Percentiles rank a stretch among this genome's conserved stretches.
These are phyloP conservation scores for Cystoisospora suis DNA, from an alignment of 169 alveolate genomes.

Conservation along the genomic window DNA sequence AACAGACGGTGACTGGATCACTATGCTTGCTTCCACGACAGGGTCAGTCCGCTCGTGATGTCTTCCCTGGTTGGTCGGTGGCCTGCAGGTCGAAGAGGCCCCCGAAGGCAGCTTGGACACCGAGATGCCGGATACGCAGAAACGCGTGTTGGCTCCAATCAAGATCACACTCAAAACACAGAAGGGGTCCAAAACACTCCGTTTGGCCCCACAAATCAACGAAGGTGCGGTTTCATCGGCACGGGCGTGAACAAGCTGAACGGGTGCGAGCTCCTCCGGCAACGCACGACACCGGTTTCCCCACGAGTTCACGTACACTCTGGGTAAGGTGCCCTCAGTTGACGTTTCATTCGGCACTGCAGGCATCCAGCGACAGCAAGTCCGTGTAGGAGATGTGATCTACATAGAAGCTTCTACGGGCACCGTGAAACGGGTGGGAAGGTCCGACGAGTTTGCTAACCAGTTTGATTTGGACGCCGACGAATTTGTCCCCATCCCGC, in stretches of 20 bases:
- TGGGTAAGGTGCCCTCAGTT: neutral
- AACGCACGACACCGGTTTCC: neutral
- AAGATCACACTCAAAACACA: slow-evolving; percentile 94
- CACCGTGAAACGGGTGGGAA: slow-evolving; percentile 96
- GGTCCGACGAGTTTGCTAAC: slow-evolving; percentile 97
- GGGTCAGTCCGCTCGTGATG: no score
- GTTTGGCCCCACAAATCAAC: slow-evolving; percentile 92
- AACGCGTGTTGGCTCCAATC: slow-evolving; percentile 74
- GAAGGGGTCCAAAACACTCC: slow-evolving; percentile 97
- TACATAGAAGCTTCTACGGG: slow-evolving; percentile 98
- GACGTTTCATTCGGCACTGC: neutral
- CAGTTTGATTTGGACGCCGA: slow-evolving; percentile 99
- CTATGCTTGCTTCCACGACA: no score
- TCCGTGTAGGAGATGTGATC: slow-evolving; percentile 75
- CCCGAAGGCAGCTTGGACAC: neutral
- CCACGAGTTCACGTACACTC: neutral
- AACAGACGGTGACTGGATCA: no score
- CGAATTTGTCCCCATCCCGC: slow-evolving; percentile 97
- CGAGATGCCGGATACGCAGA: neutral
- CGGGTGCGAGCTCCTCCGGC: neutral
- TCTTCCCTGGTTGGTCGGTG: no score
- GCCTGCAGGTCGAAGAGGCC: neutral
- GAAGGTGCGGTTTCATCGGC: slow-evolving; percentile 53
- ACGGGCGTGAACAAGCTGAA: neutral
- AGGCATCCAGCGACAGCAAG: slow-evolving; percentile 96